Evolutionary conservation across 2,329 filamentous ascomycete genomes (phyloP).

Genomic region (Cephalotrichum gorgonifer): DNA sequence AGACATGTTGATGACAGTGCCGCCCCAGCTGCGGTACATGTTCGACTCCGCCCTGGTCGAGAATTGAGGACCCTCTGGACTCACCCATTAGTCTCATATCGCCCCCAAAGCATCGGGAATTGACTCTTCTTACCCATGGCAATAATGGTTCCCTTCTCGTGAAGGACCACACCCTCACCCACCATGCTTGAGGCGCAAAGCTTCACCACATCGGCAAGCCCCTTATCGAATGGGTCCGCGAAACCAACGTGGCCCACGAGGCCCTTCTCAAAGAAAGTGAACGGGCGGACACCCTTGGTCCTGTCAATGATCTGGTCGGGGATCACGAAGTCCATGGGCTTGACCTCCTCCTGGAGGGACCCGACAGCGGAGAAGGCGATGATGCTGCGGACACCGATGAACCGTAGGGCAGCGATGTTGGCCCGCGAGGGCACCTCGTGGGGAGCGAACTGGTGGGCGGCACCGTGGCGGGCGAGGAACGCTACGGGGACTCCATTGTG

Average conservation of each 20-base stretch:
- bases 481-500: conserved; percentile 76
- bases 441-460: conserved; percentile 79
- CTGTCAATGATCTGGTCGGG: conserved; percentile 96
- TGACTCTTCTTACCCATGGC: conserved; percentile 68
- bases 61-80: conserved; percentile 88
- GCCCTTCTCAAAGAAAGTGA: conserved; percentile 90
- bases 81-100: background rate
- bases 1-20: conserved; percentile 97
- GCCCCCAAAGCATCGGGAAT: background rate
- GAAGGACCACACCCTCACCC: conserved; percentile 75
- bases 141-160: conserved; percentile 74
- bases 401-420: conserved; percentile 95
- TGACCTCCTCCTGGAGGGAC: conserved; percentile 82
- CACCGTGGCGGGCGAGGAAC: conserved; percentile 87
- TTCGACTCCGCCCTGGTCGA: conserved; percentile 91
- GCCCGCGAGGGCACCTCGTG: conserved; percentile 92
- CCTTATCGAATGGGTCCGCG: conserved; percentile 84
- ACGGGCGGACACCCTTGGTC: conserved; percentile 87
- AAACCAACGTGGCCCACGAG: conserved; percentile 93
- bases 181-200: conserved; percentile 65
- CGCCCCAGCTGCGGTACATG: conserved; percentile 90
- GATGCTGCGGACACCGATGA: conserved; percentile 78
- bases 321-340: conserved; percentile 91
- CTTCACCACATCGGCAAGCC: conserved; percentile 65
- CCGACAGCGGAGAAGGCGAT: conserved; percentile 95